Evolutionary conservation across 2,329 filamentous ascomycete genomes (phyloP).

Genomic region (Penicillium sp.): DNA sequence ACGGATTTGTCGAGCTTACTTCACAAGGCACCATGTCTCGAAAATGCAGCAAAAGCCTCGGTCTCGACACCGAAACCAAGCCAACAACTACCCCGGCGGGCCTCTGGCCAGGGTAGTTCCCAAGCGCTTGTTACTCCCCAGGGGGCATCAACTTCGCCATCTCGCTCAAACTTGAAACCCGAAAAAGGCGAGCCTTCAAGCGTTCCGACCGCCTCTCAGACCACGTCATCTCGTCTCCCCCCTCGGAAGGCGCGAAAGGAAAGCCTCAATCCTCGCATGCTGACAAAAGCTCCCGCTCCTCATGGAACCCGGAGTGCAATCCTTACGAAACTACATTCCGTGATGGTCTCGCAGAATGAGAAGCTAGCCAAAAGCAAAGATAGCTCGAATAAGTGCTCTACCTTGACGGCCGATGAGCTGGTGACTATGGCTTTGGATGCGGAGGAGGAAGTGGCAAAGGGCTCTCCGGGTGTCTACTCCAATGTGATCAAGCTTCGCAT

Average conservation of each 20-base stretch:
- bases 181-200: not conserved
- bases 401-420: conserved; percentile 52
- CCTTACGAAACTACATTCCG: conserved; percentile 51
- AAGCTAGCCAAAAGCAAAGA: conserved; percentile 42
- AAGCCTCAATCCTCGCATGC: conserved; percentile 53
- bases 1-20: not conserved
- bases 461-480: conserved; percentile 73
- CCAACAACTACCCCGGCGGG: conserved; percentile 19
- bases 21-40: not conserved
- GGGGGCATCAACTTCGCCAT: conserved; percentile 40
- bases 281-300: conserved; percentile 51
- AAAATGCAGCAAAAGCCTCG: not conserved
- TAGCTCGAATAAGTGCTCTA: conserved; percentile 39
- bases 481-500: conserved; percentile 86
- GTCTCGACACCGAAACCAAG: conserved; percentile 16
- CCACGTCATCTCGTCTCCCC: conserved; percentile 22
- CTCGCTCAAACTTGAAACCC: conserved; percentile 12
- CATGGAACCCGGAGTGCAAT: conserved; percentile 51
- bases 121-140: conserved; percentile 34
- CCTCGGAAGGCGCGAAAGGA: conserved; percentile 47
- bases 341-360: conserved; percentile 51
- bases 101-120: conserved; percentile 20
- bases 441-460: conserved; percentile 75
- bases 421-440: conserved; percentile 60
- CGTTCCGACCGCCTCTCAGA: conserved; percentile 8